Conservation (phyloP, 805 yeast genomes). For the Ogataea polymorpha region DNA sequence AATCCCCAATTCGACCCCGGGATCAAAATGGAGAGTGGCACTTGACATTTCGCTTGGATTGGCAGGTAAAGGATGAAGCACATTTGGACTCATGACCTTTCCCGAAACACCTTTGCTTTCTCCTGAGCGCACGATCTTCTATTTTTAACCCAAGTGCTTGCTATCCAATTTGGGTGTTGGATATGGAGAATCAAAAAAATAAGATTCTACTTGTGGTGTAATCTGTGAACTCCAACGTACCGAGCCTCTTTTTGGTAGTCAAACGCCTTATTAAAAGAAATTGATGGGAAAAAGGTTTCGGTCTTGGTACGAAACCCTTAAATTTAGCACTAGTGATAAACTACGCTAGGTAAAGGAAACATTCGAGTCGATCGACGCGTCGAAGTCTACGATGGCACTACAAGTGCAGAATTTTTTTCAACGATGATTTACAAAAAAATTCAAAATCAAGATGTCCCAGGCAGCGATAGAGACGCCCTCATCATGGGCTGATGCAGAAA, state of each 20-base stretch:
- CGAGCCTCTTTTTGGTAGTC: not conserved
- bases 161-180: too few species aligned
- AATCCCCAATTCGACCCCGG: not conserved
- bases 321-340: not conserved
- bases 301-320: not conserved
- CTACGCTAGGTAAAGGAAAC: not conserved
- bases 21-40: conserved; percentile 3
- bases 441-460: conserved; percentile 12
- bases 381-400: conserved; percentile 5
- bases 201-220: too few species aligned
- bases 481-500: conserved; percentile 68
- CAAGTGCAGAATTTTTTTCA: conserved; percentile 9
- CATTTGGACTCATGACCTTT: conserved; percentile 1
- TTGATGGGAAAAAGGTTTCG: not conserved
- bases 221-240: too few species aligned
- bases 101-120: too few species aligned
- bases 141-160: too few species aligned
- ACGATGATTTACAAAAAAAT: conserved; percentile 1
- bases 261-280: not conserved
- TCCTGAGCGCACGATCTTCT: too few species aligned
- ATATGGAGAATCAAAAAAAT: too few species aligned
- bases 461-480: conserved; percentile 14
- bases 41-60: conserved; percentile 1
- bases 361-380: conserved; percentile 1
- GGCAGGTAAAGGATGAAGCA: not conserved